These are phyloP conservation scores for Irpex sp. DNA, from an alignment of 1,284 basidiomycete species.

Conservation along the genomic window DNA sequence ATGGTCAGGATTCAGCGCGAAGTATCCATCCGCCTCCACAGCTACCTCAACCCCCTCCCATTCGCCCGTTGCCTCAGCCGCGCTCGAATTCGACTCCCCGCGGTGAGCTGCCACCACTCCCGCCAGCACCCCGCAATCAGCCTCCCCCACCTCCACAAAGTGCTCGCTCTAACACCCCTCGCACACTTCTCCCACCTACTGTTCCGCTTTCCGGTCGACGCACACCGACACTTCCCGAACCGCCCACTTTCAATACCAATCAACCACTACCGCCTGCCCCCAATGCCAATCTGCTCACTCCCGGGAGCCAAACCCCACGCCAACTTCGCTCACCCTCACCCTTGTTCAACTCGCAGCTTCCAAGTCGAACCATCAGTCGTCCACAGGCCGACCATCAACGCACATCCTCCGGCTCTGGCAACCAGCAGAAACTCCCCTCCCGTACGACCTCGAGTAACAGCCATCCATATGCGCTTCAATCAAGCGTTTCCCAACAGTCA, in stretches of 20 bases:
- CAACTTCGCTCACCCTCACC: conserved; percentile 56
- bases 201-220: conserved; percentile 38
- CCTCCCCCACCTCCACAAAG: conserved; percentile 55
- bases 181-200: conserved; percentile 20
- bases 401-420: conserved; percentile 40
- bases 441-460: conserved; percentile 30
- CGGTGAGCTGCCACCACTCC: conserved; percentile 57
- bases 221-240: conserved; percentile 51
- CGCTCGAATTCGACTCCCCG: conserved; percentile 31
- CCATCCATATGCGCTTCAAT: conserved; percentile 25
- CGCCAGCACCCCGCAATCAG: conserved; percentile 60
- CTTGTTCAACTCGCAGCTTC: conserved; percentile 37
- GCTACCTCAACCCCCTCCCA: conserved; percentile 1
- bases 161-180: conserved; percentile 19
- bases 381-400: conserved; percentile 38
- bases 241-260: conserved; percentile 43
- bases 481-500: conserved; percentile 26
- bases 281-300: conserved; percentile 46
- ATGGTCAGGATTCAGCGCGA: conserved; percentile 56
- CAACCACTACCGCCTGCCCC: conserved; percentile 55
- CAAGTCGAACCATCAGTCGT: conserved; percentile 27
- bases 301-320: conserved; percentile 48
- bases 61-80: conserved; percentile 45
- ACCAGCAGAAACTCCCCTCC: conserved; percentile 32
- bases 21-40: conserved; percentile 18